Evolutionary conservation across 148 eudicot genomes (phyloP).

Genomic region (Rhododendron vialii): DNA sequence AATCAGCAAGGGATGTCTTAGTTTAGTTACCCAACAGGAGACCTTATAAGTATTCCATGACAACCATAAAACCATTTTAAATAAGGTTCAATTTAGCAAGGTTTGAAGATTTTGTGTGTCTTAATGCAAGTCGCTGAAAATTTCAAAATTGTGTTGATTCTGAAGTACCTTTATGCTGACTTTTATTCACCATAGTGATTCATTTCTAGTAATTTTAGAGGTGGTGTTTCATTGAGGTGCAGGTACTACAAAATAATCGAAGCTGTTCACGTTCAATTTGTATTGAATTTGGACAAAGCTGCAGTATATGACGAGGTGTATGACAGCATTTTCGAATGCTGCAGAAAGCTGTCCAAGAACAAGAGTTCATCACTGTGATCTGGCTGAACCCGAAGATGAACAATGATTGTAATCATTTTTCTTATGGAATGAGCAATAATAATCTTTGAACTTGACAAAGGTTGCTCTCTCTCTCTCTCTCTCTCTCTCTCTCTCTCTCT

Average conservation of each 20-base stretch:
- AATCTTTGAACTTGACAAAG: neutral
- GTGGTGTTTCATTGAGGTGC: constrained; percentile 15
- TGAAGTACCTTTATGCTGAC: neutral
- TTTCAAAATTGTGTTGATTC: neutral
- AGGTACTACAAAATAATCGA: constrained; percentile 91
- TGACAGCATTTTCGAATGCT: constrained; percentile 80
- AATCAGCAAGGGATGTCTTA: neutral
- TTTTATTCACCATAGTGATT: neutral
- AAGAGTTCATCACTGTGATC: neutral
- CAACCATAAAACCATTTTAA: neutral
- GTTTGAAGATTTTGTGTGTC: neutral
- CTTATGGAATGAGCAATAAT: neutral
- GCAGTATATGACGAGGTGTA: constrained; percentile 80
- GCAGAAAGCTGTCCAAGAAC: constrained; percentile 47
- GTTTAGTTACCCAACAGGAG: neutral
- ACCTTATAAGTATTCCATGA: neutral
- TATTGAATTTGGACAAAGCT: constrained; percentile 74
- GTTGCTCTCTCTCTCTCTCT: no score
- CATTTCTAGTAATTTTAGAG: neutral
- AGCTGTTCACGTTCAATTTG: constrained; percentile 82
- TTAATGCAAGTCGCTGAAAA: neutral
- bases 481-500: no score
- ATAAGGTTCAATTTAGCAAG: neutral
- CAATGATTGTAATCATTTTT: neutral
- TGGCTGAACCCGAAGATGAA: neutral